phyloP scores from a whole-genome alignment of 2,329 filamentous ascomycete species.

The Xylaria hypoxylon region DNA sequence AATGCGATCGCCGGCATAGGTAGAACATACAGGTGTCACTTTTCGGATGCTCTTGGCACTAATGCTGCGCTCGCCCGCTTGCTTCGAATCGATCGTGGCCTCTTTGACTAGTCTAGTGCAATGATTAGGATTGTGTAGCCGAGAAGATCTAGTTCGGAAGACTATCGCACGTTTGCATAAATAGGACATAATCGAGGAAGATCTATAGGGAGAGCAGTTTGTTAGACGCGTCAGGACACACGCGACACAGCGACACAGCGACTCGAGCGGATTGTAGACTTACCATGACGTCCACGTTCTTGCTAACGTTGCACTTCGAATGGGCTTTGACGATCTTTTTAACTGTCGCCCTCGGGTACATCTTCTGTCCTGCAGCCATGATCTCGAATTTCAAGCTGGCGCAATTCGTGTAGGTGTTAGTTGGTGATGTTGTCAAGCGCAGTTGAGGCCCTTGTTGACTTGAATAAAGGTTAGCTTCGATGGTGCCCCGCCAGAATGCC shows the following conservation, averaged over 20 bases:
- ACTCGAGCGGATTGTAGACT: constrained; percentile 45
- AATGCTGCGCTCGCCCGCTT: constrained; percentile 77
- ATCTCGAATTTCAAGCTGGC: constrained; percentile 7
- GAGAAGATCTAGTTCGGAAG: not conserved
- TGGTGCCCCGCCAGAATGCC: constrained; percentile 30
- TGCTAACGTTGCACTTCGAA: constrained; percentile 81
- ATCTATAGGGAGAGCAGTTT: constrained; percentile 64
- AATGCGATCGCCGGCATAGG: not conserved
- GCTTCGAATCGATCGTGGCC: constrained; percentile 79
- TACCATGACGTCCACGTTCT: constrained; percentile 88
- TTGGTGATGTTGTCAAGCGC: constrained; percentile 4
- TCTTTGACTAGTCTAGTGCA: constrained; percentile 77
- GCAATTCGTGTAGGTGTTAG: not conserved
- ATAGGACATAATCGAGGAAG: constrained; percentile 85
- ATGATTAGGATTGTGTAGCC: constrained; percentile 20
- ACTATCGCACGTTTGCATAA: constrained; percentile 72
- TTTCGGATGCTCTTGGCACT: constrained; percentile 82
- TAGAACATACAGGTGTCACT: constrained; percentile 74
- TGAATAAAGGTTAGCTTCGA: constrained; percentile 27
- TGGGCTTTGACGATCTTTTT: constrained; percentile 93
- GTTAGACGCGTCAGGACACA: constrained; percentile 47
- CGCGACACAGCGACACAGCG: constrained; percentile 45
- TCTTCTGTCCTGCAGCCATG: constrained; percentile 75
- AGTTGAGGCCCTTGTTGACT: constrained; percentile 34
- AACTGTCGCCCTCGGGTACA: constrained; percentile 85